Evolutionary conservation across 2,329 filamentous ascomycete genomes (phyloP).

Genomic region (Cytospora piceicola): DNA sequence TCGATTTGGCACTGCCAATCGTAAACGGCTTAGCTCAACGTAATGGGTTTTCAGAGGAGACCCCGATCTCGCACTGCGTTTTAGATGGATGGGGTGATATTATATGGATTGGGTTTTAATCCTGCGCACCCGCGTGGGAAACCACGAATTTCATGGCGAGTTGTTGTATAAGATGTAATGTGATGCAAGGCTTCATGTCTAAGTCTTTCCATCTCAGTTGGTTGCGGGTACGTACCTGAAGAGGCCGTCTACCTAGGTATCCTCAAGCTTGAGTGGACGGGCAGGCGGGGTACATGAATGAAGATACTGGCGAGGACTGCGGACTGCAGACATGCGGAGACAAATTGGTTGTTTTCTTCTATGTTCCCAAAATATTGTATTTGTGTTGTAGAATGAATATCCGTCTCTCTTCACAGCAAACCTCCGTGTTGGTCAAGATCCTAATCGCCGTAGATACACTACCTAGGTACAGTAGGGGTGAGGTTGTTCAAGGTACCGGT

Average conservation of each 20-base stretch:
- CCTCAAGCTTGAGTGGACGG: too few relatives aligned
- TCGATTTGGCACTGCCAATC: not conserved
- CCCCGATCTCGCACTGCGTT: constrained; percentile 17
- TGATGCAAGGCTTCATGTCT: not conserved
- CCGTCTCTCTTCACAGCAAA: too few relatives aligned
- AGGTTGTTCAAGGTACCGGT: not conserved
- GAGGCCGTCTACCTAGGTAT: not conserved
- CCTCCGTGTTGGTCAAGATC: too few relatives aligned
- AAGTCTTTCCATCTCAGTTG: not conserved
- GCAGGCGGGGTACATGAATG: too few relatives aligned
- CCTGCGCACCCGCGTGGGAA: not conserved
- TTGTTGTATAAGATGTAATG: not conserved
- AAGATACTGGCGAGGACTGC: too few relatives aligned
- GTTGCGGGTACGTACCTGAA: not conserved
- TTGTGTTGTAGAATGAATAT: too few relatives aligned
- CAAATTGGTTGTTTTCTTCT: too few relatives aligned
- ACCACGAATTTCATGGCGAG: not conserved
- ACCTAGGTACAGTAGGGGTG: too few relatives aligned
- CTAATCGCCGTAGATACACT: not conserved
- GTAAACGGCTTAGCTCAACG: constrained; percentile 16
- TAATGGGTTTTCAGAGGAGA: not conserved
- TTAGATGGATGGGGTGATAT: not conserved
- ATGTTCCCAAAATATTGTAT: too few relatives aligned
- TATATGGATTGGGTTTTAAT: not conserved
- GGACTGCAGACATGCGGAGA: too few relatives aligned